These are phyloP conservation scores for Histomonas meleagridis DNA, from an alignment of 208 protist species.

Conservation along the genomic window DNA sequence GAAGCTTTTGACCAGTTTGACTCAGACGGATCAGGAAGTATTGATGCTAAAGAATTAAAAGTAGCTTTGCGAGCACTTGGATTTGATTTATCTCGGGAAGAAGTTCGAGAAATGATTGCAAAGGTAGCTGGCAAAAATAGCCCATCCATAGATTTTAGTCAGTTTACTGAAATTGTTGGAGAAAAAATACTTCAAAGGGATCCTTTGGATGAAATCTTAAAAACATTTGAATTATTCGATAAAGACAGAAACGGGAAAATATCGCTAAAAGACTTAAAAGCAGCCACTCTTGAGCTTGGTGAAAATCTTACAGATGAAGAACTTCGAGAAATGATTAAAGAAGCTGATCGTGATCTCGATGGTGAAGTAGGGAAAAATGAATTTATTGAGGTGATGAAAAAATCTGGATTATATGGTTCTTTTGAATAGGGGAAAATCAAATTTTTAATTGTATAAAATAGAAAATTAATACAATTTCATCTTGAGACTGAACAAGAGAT, in stretches of 20 bases:
- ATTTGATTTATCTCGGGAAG: conserved; percentile 87
- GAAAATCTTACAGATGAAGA: conserved; percentile 36
- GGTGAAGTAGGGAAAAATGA: conserved; percentile 57
- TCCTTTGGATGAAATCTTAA: conserved; percentile 58
- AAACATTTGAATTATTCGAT: conserved; percentile 33
- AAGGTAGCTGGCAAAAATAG: conserved; percentile 64
- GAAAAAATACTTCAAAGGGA: conserved; percentile 67
- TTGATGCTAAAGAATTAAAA: conserved; percentile 96
- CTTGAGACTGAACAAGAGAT: too few relatives aligned
- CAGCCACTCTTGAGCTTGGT: background rate
- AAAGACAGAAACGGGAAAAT: conserved; percentile 18
- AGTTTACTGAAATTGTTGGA: conserved; percentile 69
- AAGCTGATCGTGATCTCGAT: conserved; percentile 23
- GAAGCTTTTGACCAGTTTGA: conserved; percentile 97
- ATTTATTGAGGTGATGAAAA: conserved; percentile 45
- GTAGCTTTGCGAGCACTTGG: conserved; percentile 96
- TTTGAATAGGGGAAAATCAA: too few relatives aligned
- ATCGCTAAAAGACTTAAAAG: conserved; percentile 32
- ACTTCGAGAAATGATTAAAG: background rate
- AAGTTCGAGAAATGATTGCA: conserved; percentile 64
- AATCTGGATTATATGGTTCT: background rate
- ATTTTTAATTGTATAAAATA: too few relatives aligned
- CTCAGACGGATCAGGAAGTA: conserved; percentile 60
- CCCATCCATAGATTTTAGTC: conserved; percentile 65
- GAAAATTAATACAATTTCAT: too few relatives aligned